Evolutionary conservation across 805 yeast genomes (phyloP).

Genomic region (Kazachstania africana): DNA sequence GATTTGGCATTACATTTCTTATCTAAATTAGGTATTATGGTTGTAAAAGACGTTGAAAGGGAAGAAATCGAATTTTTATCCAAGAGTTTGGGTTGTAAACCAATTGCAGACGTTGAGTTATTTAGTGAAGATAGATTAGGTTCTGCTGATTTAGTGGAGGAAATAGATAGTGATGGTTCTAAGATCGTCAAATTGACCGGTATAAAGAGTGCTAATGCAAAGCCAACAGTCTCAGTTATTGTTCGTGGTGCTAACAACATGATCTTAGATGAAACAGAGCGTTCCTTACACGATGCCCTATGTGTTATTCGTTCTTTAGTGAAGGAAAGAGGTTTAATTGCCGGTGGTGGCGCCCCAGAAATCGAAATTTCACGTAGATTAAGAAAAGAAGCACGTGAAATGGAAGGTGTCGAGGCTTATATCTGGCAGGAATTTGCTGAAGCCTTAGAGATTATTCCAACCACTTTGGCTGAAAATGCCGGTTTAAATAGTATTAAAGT

Average conservation of each 20-base stretch:
- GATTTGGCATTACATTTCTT: conserved; percentile 91
- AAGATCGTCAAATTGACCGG: conserved; percentile 81
- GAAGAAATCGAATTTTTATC: conserved; percentile 90
- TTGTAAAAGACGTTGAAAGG: conserved; percentile 87
- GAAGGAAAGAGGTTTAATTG: conserved; percentile 79
- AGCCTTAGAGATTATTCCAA: conserved; percentile 87
- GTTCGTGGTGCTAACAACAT: conserved; percentile 91
- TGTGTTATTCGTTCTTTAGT: conserved; percentile 90
- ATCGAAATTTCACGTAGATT: conserved; percentile 73
- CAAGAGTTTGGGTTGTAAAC: conserved; percentile 79
- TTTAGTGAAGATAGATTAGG: conserved; percentile 92
- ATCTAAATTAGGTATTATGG: conserved; percentile 86
- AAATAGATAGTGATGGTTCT: conserved; percentile 81
- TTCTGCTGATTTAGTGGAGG: conserved; percentile 84
- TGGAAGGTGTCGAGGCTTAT: conserved; percentile 79
- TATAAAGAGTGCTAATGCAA: conserved; percentile 34
- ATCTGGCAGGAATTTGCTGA: conserved; percentile 88
- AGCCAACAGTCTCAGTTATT: conserved; percentile 70
- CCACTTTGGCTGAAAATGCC: conserved; percentile 90
- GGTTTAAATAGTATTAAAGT: conserved; percentile 86
- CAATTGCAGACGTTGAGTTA: conserved; percentile 89
- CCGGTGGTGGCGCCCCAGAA: conserved; percentile 99
- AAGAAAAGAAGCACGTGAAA: conserved; percentile 54
- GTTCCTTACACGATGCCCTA: conserved; percentile 93
- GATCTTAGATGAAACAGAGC: conserved; percentile 90